A percentile compares a stretch with the other conserved stretches of the same genome.
phyloP scores from a whole-genome alignment of 2,329 filamentous ascomycete genomes.

The Lachnellula cervina region DNA sequence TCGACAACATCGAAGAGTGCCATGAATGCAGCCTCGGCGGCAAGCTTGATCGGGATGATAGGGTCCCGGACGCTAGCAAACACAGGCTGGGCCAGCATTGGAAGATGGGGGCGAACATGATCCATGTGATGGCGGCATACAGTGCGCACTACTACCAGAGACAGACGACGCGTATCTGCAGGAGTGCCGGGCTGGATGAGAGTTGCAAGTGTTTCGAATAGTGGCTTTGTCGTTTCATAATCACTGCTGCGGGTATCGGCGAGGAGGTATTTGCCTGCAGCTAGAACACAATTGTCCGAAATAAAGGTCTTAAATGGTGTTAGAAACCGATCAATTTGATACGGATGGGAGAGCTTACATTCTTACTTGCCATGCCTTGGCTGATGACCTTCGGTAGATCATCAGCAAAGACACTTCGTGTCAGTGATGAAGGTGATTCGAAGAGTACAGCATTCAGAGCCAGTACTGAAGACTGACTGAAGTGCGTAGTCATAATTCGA shows the following conservation, averaged over 20 bases:
- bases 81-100: slow-evolving; percentile 73
- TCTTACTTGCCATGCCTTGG: slow-evolving; percentile 72
- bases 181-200: slow-evolving; percentile 74
- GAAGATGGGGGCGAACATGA: slow-evolving; percentile 74
- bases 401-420: slow-evolving; percentile 60
- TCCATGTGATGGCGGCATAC: slow-evolving; percentile 75
- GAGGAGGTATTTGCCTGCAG: slow-evolving; percentile 85
- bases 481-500: slow-evolving; percentile 72
- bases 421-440: slow-evolving; percentile 69
- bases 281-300: slow-evolving; percentile 81
- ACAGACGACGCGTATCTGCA: slow-evolving; percentile 77
- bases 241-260: slow-evolving; percentile 58
- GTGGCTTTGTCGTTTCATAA: slow-evolving; percentile 71
- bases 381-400: slow-evolving; percentile 74
- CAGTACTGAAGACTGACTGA: slow-evolving; percentile 74
- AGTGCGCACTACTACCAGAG: slow-evolving; percentile 83
- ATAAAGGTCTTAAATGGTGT: slow-evolving; percentile 61
- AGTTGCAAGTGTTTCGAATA: slow-evolving; percentile 73
- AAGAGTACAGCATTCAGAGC: slow-evolving; percentile 84
- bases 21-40: slow-evolving; percentile 91
- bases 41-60: slow-evolving; percentile 91
- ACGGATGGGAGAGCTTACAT: slow-evolving; percentile 48
- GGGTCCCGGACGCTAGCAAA: slow-evolving; percentile 87
- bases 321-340: not conserved
- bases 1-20: slow-evolving; percentile 87